phyloP scores from a whole-genome alignment of 1,284 basidiomycete species.

The Malassezia furfur region DNA sequence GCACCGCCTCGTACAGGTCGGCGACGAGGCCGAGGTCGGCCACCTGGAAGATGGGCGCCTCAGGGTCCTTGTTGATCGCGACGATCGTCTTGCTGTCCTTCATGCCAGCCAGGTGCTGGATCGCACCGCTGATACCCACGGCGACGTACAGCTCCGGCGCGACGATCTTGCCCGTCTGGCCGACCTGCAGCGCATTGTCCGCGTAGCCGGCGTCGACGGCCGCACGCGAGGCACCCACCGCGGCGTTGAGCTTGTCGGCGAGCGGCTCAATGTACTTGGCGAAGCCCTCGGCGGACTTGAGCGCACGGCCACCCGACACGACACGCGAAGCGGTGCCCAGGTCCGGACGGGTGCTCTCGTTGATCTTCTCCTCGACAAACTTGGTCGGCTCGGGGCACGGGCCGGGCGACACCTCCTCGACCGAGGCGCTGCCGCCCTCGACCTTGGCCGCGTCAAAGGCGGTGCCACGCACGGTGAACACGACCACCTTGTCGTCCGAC shows the following conservation, averaged over 20 bases:
- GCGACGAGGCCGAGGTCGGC: constrained; percentile 89
- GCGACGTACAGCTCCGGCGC: constrained; percentile 86
- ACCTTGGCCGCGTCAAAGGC: constrained; percentile 65
- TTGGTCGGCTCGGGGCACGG: constrained; percentile 53
- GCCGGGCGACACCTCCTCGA: constrained; percentile 62
- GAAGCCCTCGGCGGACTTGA: constrained; percentile 92
- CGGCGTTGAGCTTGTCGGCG: constrained; percentile 84
- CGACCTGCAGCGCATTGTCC: constrained; percentile 95
- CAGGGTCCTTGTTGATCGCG: constrained; percentile 96
- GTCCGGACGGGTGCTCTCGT: constrained; percentile 86
- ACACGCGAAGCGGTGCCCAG: constrained; percentile 76
- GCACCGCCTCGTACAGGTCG: constrained; percentile 48
- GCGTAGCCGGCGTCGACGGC: constrained; percentile 97
- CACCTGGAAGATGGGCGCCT: constrained; percentile 98
- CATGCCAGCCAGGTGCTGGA: constrained; percentile 98
- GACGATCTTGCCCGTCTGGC: constrained; percentile 84
- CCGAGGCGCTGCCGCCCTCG: constrained; percentile 54
- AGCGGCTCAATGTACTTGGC: constrained; percentile 77
- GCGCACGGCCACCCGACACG: constrained; percentile 87
- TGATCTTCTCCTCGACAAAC: constrained; percentile 74
- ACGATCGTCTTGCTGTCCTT: constrained; percentile 98
- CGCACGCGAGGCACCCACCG: constrained; percentile 90
- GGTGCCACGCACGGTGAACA: constrained; percentile 92
- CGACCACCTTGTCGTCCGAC: constrained; percentile 70
- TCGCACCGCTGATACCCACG: constrained; percentile 92